These are phyloP conservation scores for Lactifluus hygrophoroides DNA, from an alignment of 768 basidiomycete species.

Conservation along the genomic window DNA sequence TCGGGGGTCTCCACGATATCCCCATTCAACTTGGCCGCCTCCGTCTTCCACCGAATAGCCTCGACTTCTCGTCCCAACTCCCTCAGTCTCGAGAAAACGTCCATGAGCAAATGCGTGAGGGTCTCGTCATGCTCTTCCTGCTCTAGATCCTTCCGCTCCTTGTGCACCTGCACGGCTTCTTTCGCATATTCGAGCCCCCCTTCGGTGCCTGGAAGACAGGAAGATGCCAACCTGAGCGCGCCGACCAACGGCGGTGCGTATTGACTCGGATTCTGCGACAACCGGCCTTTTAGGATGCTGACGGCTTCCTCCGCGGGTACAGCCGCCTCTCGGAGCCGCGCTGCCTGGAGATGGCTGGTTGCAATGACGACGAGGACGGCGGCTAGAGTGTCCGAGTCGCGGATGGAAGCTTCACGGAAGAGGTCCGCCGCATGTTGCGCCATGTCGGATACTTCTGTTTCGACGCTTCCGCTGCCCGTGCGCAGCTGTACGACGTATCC, in stretches of 20 bases:
- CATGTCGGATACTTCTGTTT: conserved; percentile 8
- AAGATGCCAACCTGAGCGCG: conserved; percentile 6
- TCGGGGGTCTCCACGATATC: conserved; percentile 10
- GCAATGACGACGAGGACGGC: conserved; percentile 8
- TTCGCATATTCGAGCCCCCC: conserved; percentile 3
- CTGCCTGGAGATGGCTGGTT: not conserved
- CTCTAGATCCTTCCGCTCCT: not conserved
- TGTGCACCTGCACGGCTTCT: conserved; percentile 12
- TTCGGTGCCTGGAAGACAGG: not conserved
- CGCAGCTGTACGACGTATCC: conserved; percentile 7
- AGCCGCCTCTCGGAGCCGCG: not conserved
- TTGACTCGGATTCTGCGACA: not conserved
- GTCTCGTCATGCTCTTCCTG: not conserved
- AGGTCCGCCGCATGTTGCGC: conserved; percentile 7
- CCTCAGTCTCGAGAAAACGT: conserved; percentile 8
- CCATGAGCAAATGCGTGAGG: conserved; percentile 12
- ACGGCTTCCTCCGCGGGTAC: conserved; percentile 5
- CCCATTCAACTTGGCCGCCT: conserved; percentile 11
- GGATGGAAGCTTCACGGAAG: conserved; percentile 8
- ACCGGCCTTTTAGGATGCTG: not conserved
- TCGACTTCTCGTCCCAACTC: conserved; percentile 10
- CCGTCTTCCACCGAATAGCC: conserved; percentile 14
- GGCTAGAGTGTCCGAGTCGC: conserved; percentile 4
- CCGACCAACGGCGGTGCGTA: not conserved
- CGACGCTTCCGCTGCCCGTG: not conserved